Base-by-base conservation (phyloP, 1,284 basidiomycete genomes). In the Phellopilus nigrolimitatus region DNA sequence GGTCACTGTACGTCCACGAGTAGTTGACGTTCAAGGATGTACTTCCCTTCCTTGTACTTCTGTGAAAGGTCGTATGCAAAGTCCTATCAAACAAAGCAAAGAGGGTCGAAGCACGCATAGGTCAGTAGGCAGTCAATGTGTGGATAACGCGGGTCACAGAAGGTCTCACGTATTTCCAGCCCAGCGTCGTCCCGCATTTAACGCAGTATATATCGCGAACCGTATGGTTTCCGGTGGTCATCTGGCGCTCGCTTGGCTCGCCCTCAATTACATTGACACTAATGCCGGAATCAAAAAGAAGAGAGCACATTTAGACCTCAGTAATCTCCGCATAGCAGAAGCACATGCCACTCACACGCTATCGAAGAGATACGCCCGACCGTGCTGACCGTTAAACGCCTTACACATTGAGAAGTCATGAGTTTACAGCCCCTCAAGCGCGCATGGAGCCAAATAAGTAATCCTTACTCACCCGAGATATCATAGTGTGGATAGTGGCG, bases 1-100 rank as follows among this genome's bases (percentile, higher is more conserved):
- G 46, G 55, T 68, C 71, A 88, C 71, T 89, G 84, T 47, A 89
- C 86, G 62, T 89, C 87, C 59, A 82, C 74, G 61, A 95, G 84
- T 62, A 94, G 76, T 64, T 90, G 90, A 63, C 91, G 86, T 70
- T 99, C 95, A 54, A 99, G 86, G 66, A 99, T 98, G 68, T 82
- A 97, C 73, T 95, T 95, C 66, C 93, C 93, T 73, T 99, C 95
- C 68, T 99, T 99, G 79, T 99, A 99, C 69, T 91, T 93, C 75
- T 99, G 95, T 10, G 81, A 78, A 6, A 75, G 64, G 63, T 97
- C 93, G 65, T 86, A 97, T 4, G 95, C 95, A 51, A 81, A 80
- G 67, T 97, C 95, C 95, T 97, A 63, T 10, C 33, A 44, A 47
- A 33, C 30, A 27, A 19, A 42, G 52, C 22, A 54, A 28, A 54